Evolutionary conservation across 2,329 filamentous ascomycete genomes (phyloP), one percentile per base, ranked within the genome.

Genomic region (Tolypocladium endophyticum): DNA sequence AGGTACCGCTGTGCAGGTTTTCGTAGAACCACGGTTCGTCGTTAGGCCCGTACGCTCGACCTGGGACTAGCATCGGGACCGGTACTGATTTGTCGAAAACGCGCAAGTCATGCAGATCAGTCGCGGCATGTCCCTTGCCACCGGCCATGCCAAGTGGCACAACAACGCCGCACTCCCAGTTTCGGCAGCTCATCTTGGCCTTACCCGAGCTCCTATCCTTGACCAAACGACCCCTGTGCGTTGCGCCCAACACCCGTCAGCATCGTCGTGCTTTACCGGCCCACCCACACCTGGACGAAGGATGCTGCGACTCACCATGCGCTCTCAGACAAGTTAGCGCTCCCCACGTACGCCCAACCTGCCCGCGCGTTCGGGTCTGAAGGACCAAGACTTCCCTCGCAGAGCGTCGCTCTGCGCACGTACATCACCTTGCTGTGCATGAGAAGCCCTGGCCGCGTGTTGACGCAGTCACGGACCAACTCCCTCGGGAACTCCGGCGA

Each of bases 161-260:
- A 30, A 97, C 67, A 1, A 99, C 89, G 41, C 94, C 94, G 69
- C 92, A 96, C 74, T 97, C 94, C 92, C 93, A 97, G 72, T 97
- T 99, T 59, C 89, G 86, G 72, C 89, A 92, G 63, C 83, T 92
- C 63, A 97, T 79, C 72, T 91, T 96, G 16, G 85, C 83, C 62
- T 82, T 74, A 62, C 87, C 87, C 2, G 84, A 87, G 9, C 71
- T 74, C 65, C 81, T 85, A 67, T 95, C 87, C 67, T 86, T 86
- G 58, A 87, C 83, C 36, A 96, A 74, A 55, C 86, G 86, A 28
- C 93, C 94, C 93, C 88, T 90, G 64, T 39, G 14, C n/a, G 20
- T 39, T 56, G 23, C 58, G 54, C 62, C 61, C 57, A 58, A 62
- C 56, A 1, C 4, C 35, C 53, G 35, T 58, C 38, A 60, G 53